phyloP scores from a whole-genome alignment of 352 stramenopile genomes.

The Peronosclerospora sorghi region DNA sequence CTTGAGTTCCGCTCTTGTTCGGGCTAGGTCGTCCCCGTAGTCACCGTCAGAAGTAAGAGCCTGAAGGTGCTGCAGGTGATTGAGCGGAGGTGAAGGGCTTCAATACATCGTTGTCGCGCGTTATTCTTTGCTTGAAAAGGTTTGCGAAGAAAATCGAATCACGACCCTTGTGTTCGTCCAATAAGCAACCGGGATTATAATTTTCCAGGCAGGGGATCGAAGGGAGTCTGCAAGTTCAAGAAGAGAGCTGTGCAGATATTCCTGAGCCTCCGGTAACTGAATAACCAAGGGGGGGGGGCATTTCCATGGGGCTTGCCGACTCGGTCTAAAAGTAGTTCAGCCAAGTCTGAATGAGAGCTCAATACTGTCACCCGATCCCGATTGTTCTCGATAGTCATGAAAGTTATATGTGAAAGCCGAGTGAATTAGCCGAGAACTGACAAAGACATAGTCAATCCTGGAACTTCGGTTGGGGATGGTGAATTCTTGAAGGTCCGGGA shows the following conservation, averaged over 20 bases:
- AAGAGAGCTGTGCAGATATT: not conserved
- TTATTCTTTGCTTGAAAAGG: not conserved
- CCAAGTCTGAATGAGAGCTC: not conserved
- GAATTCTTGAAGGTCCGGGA: conserved; percentile 1
- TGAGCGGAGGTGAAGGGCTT: too few species aligned
- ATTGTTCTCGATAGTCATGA: not conserved
- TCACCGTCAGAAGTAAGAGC: not conserved
- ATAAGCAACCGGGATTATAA: too few species aligned
- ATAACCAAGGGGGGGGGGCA: not conserved
- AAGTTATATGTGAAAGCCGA: conserved; percentile 1
- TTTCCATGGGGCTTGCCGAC: not conserved
- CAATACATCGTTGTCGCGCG: too few species aligned
- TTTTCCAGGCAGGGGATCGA: not conserved
- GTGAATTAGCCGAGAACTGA: too few species aligned
- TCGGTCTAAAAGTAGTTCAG: not conserved
- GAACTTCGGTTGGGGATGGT: not conserved
- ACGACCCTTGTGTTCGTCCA: not conserved
- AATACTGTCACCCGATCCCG: not conserved
- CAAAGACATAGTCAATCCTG: conserved; percentile 1
- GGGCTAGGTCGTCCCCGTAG: not conserved
- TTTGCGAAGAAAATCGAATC: too few species aligned
- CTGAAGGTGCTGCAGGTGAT: not conserved
- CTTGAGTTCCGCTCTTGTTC: not conserved
- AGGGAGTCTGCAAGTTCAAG: not conserved
- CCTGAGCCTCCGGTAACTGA: not conserved